A percentile compares a stretch with the other conserved stretches of the same genome.
Evolutionary conservation across 2,329 filamentous ascomycete species (phyloP).

Genomic region (Aspergillus sp.): DNA sequence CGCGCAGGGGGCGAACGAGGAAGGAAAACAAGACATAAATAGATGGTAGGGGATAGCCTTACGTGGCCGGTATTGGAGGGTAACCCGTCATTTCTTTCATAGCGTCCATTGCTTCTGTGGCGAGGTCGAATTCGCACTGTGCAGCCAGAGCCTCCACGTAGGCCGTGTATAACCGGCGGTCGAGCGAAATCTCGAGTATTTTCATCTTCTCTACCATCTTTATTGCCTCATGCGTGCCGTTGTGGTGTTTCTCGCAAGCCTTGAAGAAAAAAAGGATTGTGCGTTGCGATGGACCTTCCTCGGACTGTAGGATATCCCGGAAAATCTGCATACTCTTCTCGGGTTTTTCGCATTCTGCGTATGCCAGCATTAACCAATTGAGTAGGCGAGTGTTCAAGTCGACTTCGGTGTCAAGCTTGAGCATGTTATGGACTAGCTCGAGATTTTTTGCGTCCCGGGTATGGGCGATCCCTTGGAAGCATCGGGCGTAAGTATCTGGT

Average conservation of each 20-base stretch:
- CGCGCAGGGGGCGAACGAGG: not conserved
- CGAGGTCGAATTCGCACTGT: conserved; percentile 68
- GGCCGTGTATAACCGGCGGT: conserved; percentile 68
- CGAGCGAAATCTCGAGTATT: conserved; percentile 75
- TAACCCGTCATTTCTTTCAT: conserved; percentile 68
- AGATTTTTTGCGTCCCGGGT: conserved; percentile 63
- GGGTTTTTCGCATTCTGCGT: conserved; percentile 67
- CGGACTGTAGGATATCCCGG: conserved; percentile 75
- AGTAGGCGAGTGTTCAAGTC: conserved; percentile 73
- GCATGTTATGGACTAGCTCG: conserved; percentile 81
- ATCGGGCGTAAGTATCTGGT: conserved; percentile 72
- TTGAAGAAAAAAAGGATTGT: conserved; percentile 80
- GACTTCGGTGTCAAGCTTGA: conserved; percentile 86
- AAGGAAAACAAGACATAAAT: not conserved
- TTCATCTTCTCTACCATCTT: conserved; percentile 59
- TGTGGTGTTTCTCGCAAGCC: conserved; percentile 64
- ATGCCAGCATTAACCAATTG: conserved; percentile 86
- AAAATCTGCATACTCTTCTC: conserved; percentile 74
- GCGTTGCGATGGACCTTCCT: conserved; percentile 82
- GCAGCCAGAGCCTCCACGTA: conserved; percentile 76
- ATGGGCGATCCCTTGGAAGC: conserved; percentile 71
- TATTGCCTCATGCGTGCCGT: conserved; percentile 45
- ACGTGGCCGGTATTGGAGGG: conserved; percentile 69
- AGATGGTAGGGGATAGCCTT: conserved; percentile 42
- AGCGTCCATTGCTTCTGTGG: conserved; percentile 63